Base-by-base conservation (phyloP, 371 early-diverging fungal species). In the Mucor sp. region DNA sequence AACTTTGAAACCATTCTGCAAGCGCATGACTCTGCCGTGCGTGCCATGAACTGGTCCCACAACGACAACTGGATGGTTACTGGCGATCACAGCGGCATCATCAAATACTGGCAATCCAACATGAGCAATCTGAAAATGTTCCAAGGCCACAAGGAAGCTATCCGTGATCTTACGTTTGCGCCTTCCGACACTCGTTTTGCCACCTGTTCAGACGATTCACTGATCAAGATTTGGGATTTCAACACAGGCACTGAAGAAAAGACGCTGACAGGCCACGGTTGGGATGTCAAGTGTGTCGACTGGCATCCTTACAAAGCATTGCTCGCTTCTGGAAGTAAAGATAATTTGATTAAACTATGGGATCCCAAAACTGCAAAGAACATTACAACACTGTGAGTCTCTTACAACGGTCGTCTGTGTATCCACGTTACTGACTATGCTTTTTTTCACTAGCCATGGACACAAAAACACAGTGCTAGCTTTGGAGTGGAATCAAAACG, bases 1-100 rank as follows among this genome's bases (percentile, higher is more conserved):
- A 99, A 99, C 75, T 99, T 99, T 81, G 99, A 99, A 74, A 99
- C 99, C 2, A 99, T 99, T 74, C 78, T 99, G 67, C 99, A 99
- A 87, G 99, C 99, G 0, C 99, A 98, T 76, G 98, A 97, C 68
- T 88, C 91, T 21, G 93, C 99, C 5, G 93, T 99, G 2, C 90
- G 99, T 50, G 88, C 94, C 7, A 97, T 99, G 98, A 88, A 90
- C 68, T 99, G 99, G 99, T 94, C 97, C 17, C 99, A 96, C 66
- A 95, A 95, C 60, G 96, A 94, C 57, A 91, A 94, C 56, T 99
- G 98, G 95, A 89, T 99, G 88, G 90, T 99, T 1, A 95, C 95
- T 4, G 97, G 95, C 7, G 99, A 99, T 76, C 94, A 97, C 69
- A 84, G 89, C 30, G 99, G 99, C 30, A 82, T 92, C 19, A 92